Evolutionary conservation across 1,284 basidiomycete species (phyloP).

Genomic region (Singerocomus rubriflavus): DNA sequence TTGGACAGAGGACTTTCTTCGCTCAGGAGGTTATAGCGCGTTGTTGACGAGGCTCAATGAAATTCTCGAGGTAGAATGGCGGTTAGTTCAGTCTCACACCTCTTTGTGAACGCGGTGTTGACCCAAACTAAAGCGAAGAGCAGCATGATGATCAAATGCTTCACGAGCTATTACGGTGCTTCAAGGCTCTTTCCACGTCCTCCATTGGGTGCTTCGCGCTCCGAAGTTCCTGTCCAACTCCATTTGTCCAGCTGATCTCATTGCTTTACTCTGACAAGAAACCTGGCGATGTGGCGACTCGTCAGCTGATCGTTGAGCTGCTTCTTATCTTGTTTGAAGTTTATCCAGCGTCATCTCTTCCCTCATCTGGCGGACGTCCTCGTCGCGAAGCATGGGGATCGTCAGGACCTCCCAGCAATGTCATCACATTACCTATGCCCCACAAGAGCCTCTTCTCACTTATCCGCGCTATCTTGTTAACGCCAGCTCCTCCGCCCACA

Average conservation of each 20-base stretch:
- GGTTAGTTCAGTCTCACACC: conserved; percentile 46
- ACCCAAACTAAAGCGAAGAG: conserved; percentile 68
- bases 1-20: conserved; percentile 92
- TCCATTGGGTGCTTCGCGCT: conserved; percentile 82
- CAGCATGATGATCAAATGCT: conserved; percentile 96
- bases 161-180: conserved; percentile 88
- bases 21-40: conserved; percentile 80
- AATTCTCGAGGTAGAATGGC: conserved; percentile 93
- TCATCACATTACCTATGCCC: conserved; percentile 64
- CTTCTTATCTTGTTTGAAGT: conserved; percentile 82
- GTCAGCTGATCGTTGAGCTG: conserved; percentile 89
- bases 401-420: conserved; percentile 40
- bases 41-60: conserved; percentile 88
- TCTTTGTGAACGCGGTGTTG: conserved; percentile 8
- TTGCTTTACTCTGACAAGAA: conserved; percentile 96
- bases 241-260: conserved; percentile 78
- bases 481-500: conserved; percentile 68
- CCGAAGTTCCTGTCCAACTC: conserved; percentile 78
- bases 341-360: conserved; percentile 68
- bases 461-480: conserved; percentile 67
- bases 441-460: conserved; percentile 70
- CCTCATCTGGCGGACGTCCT: conserved; percentile 41
- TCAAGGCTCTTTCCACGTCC: conserved; percentile 91
- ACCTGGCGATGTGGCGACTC: conserved; percentile 87
- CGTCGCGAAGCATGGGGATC: conserved; percentile 58